A percentile compares a stretch with the other conserved stretches of the same genome.
Conservation (phyloP, 768 basidiomycete species). For the Leucosporidium scottii region DNA sequence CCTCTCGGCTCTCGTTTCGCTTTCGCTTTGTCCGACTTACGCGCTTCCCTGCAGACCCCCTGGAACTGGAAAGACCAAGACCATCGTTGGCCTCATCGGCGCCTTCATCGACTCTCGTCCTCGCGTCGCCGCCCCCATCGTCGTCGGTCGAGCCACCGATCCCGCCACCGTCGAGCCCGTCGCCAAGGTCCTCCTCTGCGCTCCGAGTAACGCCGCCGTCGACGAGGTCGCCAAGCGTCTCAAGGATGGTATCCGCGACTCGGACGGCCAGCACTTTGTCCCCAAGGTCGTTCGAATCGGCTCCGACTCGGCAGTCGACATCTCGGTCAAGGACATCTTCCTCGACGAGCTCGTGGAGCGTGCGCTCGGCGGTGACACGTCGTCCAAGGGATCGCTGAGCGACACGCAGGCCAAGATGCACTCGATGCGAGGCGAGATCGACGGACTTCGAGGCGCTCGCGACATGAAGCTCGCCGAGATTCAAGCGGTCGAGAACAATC, state of each 20-base stretch:
- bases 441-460: constrained; percentile 57
- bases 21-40: not conserved
- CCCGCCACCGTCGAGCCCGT: constrained; percentile 48
- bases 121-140: constrained; percentile 44
- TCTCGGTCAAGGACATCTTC: constrained; percentile 73
- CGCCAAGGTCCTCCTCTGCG: constrained; percentile 80
- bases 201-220: constrained; percentile 96
- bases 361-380: constrained; percentile 48
- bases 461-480: constrained; percentile 60
- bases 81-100: constrained; percentile 88
- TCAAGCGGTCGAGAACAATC: constrained; percentile 53
- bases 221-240: constrained; percentile 88
- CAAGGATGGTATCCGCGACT: constrained; percentile 63
- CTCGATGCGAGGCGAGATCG: constrained; percentile 59
- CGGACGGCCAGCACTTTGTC: constrained; percentile 51
- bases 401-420: constrained; percentile 54
- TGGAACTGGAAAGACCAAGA: constrained; percentile 97
- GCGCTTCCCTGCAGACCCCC: constrained; percentile 61
- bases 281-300: constrained; percentile 90
- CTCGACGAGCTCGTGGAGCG: constrained; percentile 79
- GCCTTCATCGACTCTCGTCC: constrained; percentile 52
- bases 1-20: not conserved
- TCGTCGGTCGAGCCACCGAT: constrained; percentile 47
- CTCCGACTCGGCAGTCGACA: constrained; percentile 62
- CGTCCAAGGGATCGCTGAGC: constrained; percentile 37